Percentiles rank a stretch among this genome's conserved stretches.
phyloP scores from a whole-genome alignment of 768 basidiomycete genomes.

The Russula earlei region DNA sequence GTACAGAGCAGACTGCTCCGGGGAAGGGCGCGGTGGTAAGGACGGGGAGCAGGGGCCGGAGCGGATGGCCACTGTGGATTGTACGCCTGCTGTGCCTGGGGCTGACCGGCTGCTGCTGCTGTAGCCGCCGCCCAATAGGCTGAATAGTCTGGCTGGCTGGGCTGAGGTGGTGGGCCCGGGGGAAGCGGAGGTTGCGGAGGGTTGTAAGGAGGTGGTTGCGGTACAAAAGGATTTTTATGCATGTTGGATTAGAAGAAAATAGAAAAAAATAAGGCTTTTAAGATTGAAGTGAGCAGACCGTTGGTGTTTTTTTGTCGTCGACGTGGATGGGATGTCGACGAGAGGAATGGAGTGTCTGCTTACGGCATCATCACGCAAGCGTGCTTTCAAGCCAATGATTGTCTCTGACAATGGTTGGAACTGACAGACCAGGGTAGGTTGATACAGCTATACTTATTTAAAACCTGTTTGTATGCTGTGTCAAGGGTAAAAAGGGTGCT shows the following conservation, averaged over 20 bases:
- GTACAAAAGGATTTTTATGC: conserved; percentile 82
- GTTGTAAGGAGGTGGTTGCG: conserved; percentile 50
- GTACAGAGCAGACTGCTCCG: conserved; percentile 80
- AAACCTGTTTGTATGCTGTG: too few species aligned
- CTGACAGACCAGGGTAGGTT: too few species aligned
- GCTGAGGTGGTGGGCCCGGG: conserved; percentile 69
- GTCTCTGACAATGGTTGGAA: too few species aligned
- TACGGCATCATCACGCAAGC: conserved; percentile 9
- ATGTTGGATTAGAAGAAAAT: conserved; percentile 30
- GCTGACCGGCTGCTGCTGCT: conserved; percentile 41
- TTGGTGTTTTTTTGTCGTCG: too few species aligned
- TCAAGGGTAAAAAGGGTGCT: too few species aligned
- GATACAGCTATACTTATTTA: too few species aligned
- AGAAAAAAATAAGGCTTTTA: conserved; percentile 16
- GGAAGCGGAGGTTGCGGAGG: conserved; percentile 71
- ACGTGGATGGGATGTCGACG: conserved; percentile 7
- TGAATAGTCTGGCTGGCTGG: conserved; percentile 61
- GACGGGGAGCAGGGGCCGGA: conserved; percentile 36
- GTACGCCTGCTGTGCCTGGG: conserved; percentile 42
- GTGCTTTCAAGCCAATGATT: too few species aligned
- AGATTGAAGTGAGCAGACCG: conserved; percentile 3
- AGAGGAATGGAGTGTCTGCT: conserved; percentile 1
- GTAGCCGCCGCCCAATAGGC: conserved; percentile 66
- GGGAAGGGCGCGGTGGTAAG: conserved; percentile 48
- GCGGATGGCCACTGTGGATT: conserved; percentile 54